Evolutionary conservation across 805 yeast species (phyloP).

Genomic region (Kodamaea kaohsiungensis): DNA sequence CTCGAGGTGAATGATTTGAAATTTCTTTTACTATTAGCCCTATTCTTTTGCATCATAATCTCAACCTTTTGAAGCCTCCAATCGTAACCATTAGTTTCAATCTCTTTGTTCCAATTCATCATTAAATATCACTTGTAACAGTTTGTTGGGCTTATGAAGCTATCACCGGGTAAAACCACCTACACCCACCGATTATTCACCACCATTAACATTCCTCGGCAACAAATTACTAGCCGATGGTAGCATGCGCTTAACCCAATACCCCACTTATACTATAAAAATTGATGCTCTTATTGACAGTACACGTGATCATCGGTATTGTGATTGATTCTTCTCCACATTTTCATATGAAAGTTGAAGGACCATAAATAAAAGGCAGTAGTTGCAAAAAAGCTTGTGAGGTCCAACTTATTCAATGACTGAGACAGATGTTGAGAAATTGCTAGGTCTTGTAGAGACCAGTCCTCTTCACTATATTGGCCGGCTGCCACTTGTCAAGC

Average conservation of each 20-base stretch:
- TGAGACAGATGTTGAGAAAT: conserved; percentile 10
- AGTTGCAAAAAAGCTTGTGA: background rate
- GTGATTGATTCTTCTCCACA: background rate
- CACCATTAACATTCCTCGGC: background rate
- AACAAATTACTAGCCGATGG: background rate
- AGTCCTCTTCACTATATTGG: conserved; percentile 21
- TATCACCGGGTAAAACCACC: background rate
- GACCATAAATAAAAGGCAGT: conserved; percentile 1
- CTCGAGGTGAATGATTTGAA: background rate
- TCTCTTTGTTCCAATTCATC: background rate
- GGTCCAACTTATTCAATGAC: background rate
- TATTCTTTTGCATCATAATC: background rate
- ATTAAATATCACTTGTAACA: background rate
- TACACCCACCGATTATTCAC: background rate
- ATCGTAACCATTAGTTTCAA: background rate
- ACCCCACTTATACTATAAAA: background rate
- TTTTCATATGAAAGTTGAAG: conserved; percentile 2
- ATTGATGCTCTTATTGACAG: background rate
- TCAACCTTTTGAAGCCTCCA: background rate
- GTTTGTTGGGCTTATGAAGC: background rate
- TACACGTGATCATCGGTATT: background rate
- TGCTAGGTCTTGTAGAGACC: conserved; percentile 21
- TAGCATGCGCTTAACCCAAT: background rate
- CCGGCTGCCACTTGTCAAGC: conserved; percentile 29
- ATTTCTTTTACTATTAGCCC: background rate